These are phyloP conservation scores for Penicillium sp. DNA, from an alignment of 2,329 filamentous ascomycete genomes.

Conservation along the genomic window DNA sequence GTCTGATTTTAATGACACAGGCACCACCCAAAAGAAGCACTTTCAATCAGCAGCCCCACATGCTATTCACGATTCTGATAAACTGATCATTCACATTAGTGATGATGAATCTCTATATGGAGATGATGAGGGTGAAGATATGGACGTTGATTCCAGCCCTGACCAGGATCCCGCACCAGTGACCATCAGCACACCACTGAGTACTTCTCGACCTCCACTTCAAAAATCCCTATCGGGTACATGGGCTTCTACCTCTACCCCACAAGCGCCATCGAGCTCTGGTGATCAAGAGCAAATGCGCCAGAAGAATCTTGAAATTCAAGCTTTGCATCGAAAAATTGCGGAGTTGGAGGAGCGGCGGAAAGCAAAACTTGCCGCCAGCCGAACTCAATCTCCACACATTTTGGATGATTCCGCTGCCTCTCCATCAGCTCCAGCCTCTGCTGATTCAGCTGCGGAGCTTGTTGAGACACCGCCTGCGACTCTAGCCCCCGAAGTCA, in stretches of 20 bases:
- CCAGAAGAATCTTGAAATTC: constrained; percentile 54
- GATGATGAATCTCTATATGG: constrained; percentile 63
- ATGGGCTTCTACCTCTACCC: constrained; percentile 42
- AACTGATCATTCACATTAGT: constrained; percentile 82
- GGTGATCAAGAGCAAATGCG: constrained; percentile 50
- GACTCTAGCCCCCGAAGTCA: constrained; percentile 3
- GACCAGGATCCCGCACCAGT: constrained; percentile 28
- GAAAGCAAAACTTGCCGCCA: constrained; percentile 46
- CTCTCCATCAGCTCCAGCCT: constrained; percentile 21
- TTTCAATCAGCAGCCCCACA: constrained; percentile 54
- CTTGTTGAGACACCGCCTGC: constrained; percentile 8
- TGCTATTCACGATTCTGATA: constrained; percentile 53
- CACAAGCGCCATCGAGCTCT: constrained; percentile 41
- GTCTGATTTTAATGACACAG: constrained; percentile 68
- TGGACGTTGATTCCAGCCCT: constrained; percentile 37
- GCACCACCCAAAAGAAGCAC: constrained; percentile 59
- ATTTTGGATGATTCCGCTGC: constrained; percentile 28
- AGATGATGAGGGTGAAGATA: constrained; percentile 36
- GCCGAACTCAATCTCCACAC: constrained; percentile 42
- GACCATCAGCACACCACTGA: constrained; percentile 41
- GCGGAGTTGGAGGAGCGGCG: constrained; percentile 53
- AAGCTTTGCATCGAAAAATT: constrained; percentile 53
- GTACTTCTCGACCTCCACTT: constrained; percentile 46
- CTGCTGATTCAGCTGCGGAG: constrained; percentile 17
- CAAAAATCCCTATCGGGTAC: constrained; percentile 47